Base-by-base conservation (phyloP, 352 stramenopile genomes). In the Globisporangium radiosum region DNA sequence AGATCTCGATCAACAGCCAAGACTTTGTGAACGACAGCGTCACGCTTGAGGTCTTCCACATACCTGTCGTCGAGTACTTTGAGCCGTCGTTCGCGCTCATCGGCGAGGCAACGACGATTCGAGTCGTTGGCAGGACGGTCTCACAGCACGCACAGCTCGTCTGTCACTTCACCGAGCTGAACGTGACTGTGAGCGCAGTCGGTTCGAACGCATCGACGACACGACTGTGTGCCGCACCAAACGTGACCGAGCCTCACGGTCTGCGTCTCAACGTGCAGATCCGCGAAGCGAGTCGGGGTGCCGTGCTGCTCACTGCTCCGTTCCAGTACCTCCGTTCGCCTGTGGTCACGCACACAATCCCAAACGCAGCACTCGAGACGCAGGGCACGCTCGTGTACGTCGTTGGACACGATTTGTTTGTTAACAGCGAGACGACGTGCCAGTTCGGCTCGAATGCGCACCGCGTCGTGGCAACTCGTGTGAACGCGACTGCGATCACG, bases 1-100 rank as follows among this genome's bases (percentile, higher is more conserved):
- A 55, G 36, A 61, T 82, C 13, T 66, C 71, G 2, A 73, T 68
- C 17, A 78, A 80, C 57, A 68, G 71, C 36, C 71, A 76, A 62
- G 73, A 82, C 42, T 78, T 75, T 42, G 66, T 57, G 7, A 42
- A 52, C 6, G 64, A 70, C n/a, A 36, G 5, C 4, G 8, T 57
- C 2, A 11, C 3, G 43, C 71, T 15, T n/a, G 49, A 7, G 14
- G 15, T 76, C 71, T 36, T 7, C 17, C 0, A 19, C 70, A 5
- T 60, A 59, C 25, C 53, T 54, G 47, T 57, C 59, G 0, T 82
- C 11, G 59, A 73, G 5, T 75, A 62, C 39, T 42, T 52, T 38
- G 56, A 54, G 7, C 66, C 71, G 10, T 56, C 52, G 1, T 68
- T 63, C 15, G 63, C 54, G 40, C 17, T 70, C 7, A 7, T 64